phyloP scores from a whole-genome alignment of 2,329 filamentous ascomycete genomes.

The Ophiostoma piceae region DNA sequence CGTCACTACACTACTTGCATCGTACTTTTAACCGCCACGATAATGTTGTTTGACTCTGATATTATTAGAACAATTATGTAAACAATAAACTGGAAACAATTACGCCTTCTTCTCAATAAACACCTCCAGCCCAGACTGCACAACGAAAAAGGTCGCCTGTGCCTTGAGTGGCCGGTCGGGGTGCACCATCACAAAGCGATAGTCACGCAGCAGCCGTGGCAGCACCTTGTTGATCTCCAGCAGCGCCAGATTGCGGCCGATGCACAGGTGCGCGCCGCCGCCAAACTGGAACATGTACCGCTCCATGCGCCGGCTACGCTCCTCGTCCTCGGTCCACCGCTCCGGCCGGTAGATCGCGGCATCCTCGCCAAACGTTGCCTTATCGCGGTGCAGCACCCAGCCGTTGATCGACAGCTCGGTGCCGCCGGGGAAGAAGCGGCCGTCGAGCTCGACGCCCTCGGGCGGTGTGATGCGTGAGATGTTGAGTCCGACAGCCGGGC shows the following conservation, averaged over 20 bases:
- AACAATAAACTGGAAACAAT: background rate
- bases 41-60: background rate
- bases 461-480: slow-evolving; percentile 49
- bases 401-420: slow-evolving; percentile 51
- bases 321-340: slow-evolving; percentile 48
- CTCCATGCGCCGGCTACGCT: slow-evolving; percentile 45
- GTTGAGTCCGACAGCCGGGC: slow-evolving; percentile 51
- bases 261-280: slow-evolving; percentile 50
- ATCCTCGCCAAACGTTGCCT: slow-evolving; percentile 46
- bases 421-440: slow-evolving; percentile 47
- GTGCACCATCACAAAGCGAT: slow-evolving; percentile 48
- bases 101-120: slow-evolving; percentile 37
- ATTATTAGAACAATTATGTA: background rate
- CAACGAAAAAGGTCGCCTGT: slow-evolving; percentile 56
- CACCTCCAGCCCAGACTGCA: slow-evolving; percentile 52
- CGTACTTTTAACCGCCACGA: background rate
- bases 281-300: slow-evolving; percentile 55
- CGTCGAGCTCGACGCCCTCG: slow-evolving; percentile 48
- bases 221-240: slow-evolving; percentile 57
- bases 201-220: slow-evolving; percentile 50
- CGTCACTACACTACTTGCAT: background rate
- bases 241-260: slow-evolving; percentile 50
- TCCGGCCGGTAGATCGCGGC: slow-evolving; percentile 50
- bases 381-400: slow-evolving; percentile 49
- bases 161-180: slow-evolving; percentile 46